Percentiles rank a stretch among this genome's conserved stretches.
These are phyloP conservation scores for Gossypium raimondii DNA, from an alignment of 345 rosid species.

Conservation along the genomic window DNA sequence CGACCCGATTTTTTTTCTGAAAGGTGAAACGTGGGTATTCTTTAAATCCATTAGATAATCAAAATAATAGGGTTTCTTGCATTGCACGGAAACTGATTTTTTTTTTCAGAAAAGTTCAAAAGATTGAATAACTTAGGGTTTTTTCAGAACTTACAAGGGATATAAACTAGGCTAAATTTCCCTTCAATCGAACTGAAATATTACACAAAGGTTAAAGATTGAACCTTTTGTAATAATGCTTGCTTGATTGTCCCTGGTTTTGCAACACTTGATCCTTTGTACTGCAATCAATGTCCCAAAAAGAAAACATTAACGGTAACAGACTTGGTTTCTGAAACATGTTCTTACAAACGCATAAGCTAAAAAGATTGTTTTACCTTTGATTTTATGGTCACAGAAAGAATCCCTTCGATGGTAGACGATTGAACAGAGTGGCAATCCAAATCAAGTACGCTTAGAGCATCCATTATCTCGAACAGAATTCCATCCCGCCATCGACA, in stretches of 20 bases:
- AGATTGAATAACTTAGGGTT: too few relatives aligned
- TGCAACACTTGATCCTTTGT: constrained; percentile 41
- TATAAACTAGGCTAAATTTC: too few relatives aligned
- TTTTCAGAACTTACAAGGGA: too few relatives aligned
- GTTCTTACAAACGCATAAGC: background rate
- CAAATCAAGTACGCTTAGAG: constrained; percentile 46
- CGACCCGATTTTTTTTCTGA: too few relatives aligned
- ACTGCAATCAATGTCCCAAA: constrained; percentile 36
- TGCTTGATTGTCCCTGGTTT: constrained; percentile 48
- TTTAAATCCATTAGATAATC: too few relatives aligned
- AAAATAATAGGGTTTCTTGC: too few relatives aligned
- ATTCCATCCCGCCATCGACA: constrained; percentile 81
- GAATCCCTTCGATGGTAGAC: constrained; percentile 52
- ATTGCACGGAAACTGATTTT: too few relatives aligned
- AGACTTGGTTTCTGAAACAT: background rate
- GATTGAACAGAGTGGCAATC: constrained; percentile 85
- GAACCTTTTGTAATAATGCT: constrained; percentile 56
- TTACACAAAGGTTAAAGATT: background rate
- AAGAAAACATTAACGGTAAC: background rate
- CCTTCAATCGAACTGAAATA: background rate
- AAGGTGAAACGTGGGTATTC: too few relatives aligned
- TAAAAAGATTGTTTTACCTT: constrained; percentile 42
- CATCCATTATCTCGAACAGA: constrained; percentile 77
- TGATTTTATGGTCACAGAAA: constrained; percentile 57
- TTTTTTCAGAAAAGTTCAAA: background rate